Evolutionary conservation across 108 stramenopile genomes (phyloP).

Genomic region (Cylindrotheca closterium): DNA sequence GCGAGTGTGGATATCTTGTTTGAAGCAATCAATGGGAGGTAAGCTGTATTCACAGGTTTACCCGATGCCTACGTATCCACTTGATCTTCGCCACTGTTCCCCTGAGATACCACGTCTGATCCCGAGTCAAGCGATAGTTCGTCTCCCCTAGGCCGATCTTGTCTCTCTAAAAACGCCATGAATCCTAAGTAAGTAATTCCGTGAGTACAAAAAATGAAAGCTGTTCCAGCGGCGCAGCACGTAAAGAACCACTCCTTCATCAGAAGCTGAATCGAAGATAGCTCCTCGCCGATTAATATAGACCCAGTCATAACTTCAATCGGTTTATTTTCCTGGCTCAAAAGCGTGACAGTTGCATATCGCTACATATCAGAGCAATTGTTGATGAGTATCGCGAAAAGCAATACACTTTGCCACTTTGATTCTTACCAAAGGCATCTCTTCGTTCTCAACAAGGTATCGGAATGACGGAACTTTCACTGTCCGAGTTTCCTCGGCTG

Average conservation of each 20-base stretch:
- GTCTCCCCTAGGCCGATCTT: too few relatives aligned
- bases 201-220: conserved; percentile 48
- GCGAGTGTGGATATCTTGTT: too few relatives aligned
- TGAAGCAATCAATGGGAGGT: too few relatives aligned
- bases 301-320: conserved; percentile 53
- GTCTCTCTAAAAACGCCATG: too few relatives aligned
- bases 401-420: neutral
- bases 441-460: conserved; percentile 60
- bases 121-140: too few relatives aligned
- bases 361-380: conserved; percentile 23
- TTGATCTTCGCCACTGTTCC: too few relatives aligned
- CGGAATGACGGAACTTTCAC: conserved; percentile 65
- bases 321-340: conserved; percentile 29
- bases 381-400: neutral
- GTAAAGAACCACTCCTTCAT: conserved; percentile 70
- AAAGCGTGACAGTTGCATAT: conserved; percentile 28
- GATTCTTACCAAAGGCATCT: conserved; percentile 49
- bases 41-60: too few relatives aligned
- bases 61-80: too few relatives aligned
- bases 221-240: conserved; percentile 51
- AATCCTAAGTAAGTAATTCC: too few relatives aligned
- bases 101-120: too few relatives aligned
- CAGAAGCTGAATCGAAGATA: conserved; percentile 54
- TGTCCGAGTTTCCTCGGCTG: conserved; percentile 61
- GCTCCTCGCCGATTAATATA: conserved; percentile 72